phyloP scores from a whole-genome alignment of 2,329 filamentous ascomycete genomes.

The Beauveria sp. region DNA sequence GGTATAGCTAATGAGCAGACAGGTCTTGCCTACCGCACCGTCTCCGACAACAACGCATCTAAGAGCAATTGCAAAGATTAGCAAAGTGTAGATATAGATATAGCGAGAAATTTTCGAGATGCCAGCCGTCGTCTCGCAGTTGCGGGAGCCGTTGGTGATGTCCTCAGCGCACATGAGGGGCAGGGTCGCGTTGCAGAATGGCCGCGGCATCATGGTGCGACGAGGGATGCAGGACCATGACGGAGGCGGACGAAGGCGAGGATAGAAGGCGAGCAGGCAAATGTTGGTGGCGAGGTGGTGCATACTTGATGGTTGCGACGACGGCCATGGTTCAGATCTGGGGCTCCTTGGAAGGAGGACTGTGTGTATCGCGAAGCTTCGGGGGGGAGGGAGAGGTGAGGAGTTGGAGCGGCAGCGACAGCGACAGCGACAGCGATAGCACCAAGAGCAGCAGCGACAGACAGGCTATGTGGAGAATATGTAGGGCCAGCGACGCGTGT shows the following conservation, averaged over 20 bases:
- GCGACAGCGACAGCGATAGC: not conserved
- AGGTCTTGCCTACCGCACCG: slow-evolving; percentile 98
- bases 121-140: not conserved
- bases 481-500: not conserved
- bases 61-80: slow-evolving; percentile 12
- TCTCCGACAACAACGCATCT: slow-evolving; percentile 99
- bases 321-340: slow-evolving; percentile 43
- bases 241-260: not conserved
- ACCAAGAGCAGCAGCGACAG: not conserved
- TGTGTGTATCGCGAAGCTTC: slow-evolving; percentile 9
- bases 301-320: slow-evolving; percentile 59
- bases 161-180: slow-evolving; percentile 7
- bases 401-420: slow-evolving; percentile 9
- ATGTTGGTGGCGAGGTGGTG: slow-evolving; percentile 16
- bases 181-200: slow-evolving; percentile 4
- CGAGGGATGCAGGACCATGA: slow-evolving; percentile 11
- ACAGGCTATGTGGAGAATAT: not conserved
- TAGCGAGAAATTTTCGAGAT: too few relatives aligned
- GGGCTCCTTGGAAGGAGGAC: slow-evolving; percentile 30
- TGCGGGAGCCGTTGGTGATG: not conserved
- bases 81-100: not conserved
- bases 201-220: slow-evolving; percentile 10
- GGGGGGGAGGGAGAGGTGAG: slow-evolving; percentile 9
- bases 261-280: slow-evolving; percentile 7
- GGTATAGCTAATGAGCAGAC: slow-evolving; percentile 97